Conservation (phyloP, 345 rosid genomes). For the Boechera divaricarpa region DNA sequence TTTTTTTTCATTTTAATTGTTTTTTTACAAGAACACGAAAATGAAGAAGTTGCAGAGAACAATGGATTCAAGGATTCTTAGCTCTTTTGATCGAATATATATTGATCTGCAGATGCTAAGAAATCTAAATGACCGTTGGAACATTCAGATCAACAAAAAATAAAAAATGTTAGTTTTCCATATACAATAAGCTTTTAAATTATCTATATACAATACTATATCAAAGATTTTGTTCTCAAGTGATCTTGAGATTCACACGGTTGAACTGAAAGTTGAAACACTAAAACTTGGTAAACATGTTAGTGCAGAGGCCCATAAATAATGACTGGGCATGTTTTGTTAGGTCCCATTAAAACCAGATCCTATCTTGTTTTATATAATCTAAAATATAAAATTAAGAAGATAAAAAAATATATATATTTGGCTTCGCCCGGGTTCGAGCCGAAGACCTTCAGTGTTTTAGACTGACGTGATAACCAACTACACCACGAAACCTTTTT, state of each 20-base stretch:
- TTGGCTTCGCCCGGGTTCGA: constrained; percentile 90
- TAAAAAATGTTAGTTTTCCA: not conserved
- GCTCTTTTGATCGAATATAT: constrained; percentile 48
- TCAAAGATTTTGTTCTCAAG: not conserved
- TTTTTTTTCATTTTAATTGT: no score
- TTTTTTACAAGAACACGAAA: constrained; percentile 6
- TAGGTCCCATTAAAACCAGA: not conserved
- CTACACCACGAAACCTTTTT: constrained; percentile 80
- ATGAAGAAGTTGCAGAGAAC: not conserved
- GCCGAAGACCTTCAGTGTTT: constrained; percentile 99
- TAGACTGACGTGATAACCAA: constrained; percentile 98
- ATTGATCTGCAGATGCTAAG: constrained; percentile 14
- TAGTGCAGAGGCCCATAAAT: not conserved
- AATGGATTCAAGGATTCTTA: constrained; percentile 1
- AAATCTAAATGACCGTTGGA: not conserved
- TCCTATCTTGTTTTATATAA: not conserved
- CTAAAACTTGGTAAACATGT: no score
- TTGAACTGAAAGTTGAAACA: no score
- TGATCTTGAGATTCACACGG: not conserved
- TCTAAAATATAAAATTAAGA: no score
- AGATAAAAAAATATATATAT: not conserved
- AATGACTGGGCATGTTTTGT: not conserved
- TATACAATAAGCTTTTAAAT: not conserved
- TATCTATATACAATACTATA: not conserved
- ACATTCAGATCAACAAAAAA: not conserved